Evolutionary conservation across 192 early-diverging fungal genomes (phyloP).

Genomic region (Pilobolus umbonatus): DNA sequence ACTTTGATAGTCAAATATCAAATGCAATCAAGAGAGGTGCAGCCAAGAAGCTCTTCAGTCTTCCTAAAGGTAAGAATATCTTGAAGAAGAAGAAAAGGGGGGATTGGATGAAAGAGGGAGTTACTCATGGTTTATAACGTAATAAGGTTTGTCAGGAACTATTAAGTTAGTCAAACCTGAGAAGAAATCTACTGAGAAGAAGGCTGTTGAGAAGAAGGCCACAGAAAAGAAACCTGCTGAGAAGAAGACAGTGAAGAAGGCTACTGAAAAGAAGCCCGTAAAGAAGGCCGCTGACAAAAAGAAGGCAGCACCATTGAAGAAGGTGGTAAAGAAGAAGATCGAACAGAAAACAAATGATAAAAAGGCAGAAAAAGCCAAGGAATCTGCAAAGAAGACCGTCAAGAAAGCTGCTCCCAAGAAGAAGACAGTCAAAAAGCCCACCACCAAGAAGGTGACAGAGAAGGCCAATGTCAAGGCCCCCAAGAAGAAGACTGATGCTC

Average conservation of each 20-base stretch:
- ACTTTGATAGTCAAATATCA: conserved; percentile 53
- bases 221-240: conserved; percentile 41
- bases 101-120: not conserved
- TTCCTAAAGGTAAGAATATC: conserved; percentile 56
- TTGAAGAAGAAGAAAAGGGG: not conserved
- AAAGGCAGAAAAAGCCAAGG: conserved; percentile 17
- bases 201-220: conserved; percentile 30
- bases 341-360: conserved; percentile 40
- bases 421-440: conserved; percentile 31
- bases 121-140: not conserved
- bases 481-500: conserved; percentile 38
- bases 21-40: conserved; percentile 57
- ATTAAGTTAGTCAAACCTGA: conserved; percentile 61
- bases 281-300: conserved; percentile 32
- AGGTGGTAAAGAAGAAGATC: conserved; percentile 31
- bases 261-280: conserved; percentile 29
- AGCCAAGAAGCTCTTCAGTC: conserved; percentile 53
- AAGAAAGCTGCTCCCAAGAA: conserved; percentile 37
- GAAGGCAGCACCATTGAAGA: conserved; percentile 35
- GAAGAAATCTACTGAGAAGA: conserved; percentile 38
- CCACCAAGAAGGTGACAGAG: conserved; percentile 39
- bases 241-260: conserved; percentile 17
- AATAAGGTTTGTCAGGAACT: conserved; percentile 46
- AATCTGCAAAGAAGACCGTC: conserved; percentile 39
- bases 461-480: conserved; percentile 35